A percentile compares a stretch with the other conserved stretches of the same genome.
phyloP scores from a whole-genome alignment of 805 yeast genomes.

The Metschnikowia santaceciliae region DNA sequence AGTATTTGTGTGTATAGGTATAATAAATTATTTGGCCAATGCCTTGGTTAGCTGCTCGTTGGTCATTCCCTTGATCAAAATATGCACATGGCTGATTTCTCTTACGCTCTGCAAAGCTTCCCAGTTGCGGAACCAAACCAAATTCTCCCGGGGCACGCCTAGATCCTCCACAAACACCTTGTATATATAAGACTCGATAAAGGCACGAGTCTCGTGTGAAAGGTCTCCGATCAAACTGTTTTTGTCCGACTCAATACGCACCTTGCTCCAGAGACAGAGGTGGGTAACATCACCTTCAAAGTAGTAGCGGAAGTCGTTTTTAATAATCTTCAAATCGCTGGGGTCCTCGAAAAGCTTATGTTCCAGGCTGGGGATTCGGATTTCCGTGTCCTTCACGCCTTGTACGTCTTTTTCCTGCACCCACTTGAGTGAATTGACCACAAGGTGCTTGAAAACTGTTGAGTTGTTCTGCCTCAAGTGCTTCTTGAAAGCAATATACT shows the following conservation, averaged over 20 bases:
- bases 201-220: conserved; percentile 34
- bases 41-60: conserved; percentile 16
- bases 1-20: no score
- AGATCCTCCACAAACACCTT: conserved; percentile 47
- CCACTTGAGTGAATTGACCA: conserved; percentile 52
- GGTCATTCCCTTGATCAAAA: conserved; percentile 45
- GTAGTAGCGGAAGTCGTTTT: conserved; percentile 67
- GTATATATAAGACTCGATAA: conserved; percentile 44
- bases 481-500: conserved; percentile 46
- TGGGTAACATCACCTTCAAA: conserved; percentile 51
- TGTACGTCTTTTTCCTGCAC: conserved; percentile 23
- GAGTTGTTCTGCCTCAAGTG: conserved; percentile 30
- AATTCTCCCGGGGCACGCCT: conserved; percentile 35
- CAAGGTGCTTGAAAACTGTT: conserved; percentile 46
- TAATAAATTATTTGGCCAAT: conserved; percentile 1
- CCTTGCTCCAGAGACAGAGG: conserved; percentile 65
- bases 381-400: conserved; percentile 16
- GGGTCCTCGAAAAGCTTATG: conserved; percentile 39
- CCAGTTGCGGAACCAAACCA: conserved; percentile 72
- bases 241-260: conserved; percentile 50
- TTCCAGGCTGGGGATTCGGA: conserved; percentile 26
- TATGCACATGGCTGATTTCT: conserved; percentile 67
- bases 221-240: conserved; percentile 50
- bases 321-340: conserved; percentile 42
- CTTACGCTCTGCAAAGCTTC: conserved; percentile 64